phyloP scores from a whole-genome alignment of 345 rosid species.

The Erysimum cheiranthoides region DNA sequence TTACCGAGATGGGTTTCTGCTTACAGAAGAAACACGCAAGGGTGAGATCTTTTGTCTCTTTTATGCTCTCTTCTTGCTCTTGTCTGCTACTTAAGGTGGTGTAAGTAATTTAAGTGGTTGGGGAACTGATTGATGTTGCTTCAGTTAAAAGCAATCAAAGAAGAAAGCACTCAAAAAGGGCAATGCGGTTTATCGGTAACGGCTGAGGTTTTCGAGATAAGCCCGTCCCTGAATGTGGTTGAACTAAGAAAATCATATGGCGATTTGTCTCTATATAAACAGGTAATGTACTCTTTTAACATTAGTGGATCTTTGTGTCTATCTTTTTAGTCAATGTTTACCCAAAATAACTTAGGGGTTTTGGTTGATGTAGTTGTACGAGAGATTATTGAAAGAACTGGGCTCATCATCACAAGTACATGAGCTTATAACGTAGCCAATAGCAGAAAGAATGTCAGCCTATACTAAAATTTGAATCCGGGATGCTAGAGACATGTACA shows the following conservation, averaged over 20 bases:
- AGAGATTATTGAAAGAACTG: slow-evolving; percentile 63
- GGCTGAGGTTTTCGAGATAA: slow-evolving; percentile 84
- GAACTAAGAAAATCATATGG: slow-evolving; percentile 76
- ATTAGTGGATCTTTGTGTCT: not conserved
- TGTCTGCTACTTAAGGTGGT: not conserved
- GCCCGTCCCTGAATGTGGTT: slow-evolving; percentile 69
- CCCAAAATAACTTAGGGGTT: not conserved
- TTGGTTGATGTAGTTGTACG: slow-evolving; percentile 65
- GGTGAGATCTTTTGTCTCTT: slow-evolving; percentile 46
- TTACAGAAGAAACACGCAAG: slow-evolving; percentile 75
- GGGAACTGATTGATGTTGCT: slow-evolving; percentile 24
- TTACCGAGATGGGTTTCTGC: slow-evolving; percentile 76
- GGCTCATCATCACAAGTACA: slow-evolving; percentile 45
- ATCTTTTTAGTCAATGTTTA: not conserved
- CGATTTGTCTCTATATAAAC: slow-evolving; percentile 73
- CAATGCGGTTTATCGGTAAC: slow-evolving; percentile 58
- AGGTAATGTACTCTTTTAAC: slow-evolving; percentile 51
- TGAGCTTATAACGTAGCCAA: slow-evolving; percentile 17
- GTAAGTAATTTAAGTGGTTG: not conserved
- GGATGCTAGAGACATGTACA: not conserved
- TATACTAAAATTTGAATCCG: not conserved
- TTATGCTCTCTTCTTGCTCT: not conserved
- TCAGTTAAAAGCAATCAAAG: slow-evolving; percentile 76
- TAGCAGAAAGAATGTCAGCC: not conserved
- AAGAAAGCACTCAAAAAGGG: slow-evolving; percentile 44